These are phyloP conservation scores for Fusarium albosuccineum DNA, from an alignment of 2,329 filamentous ascomycete genomes.

Conservation along the genomic window DNA sequence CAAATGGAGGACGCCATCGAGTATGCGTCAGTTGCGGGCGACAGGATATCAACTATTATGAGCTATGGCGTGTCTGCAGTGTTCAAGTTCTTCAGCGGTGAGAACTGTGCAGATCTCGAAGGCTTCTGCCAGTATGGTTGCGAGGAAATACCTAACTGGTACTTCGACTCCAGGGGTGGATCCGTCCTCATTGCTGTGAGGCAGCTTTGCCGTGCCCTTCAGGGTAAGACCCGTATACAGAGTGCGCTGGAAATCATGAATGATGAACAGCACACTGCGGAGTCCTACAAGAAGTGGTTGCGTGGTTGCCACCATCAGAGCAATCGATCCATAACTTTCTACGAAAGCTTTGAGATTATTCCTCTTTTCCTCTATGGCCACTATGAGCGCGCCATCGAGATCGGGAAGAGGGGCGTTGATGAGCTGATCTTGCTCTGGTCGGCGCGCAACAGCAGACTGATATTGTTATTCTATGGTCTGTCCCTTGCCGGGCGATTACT, in stretches of 20 bases:
- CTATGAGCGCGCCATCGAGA: constrained; percentile 69
- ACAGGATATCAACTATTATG: constrained; percentile 78
- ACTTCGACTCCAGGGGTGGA: constrained; percentile 77
- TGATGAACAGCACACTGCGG: constrained; percentile 74
- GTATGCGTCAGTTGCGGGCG: constrained; percentile 74
- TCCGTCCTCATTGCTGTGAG: constrained; percentile 74
- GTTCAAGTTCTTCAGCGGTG: constrained; percentile 76
- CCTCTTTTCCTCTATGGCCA: constrained; percentile 74
- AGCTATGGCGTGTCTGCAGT: constrained; percentile 77
- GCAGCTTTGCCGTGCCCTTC: constrained; percentile 76
- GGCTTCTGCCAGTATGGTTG: constrained; percentile 78
- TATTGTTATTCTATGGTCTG: constrained; percentile 72
- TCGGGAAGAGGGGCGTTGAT: constrained; percentile 65
- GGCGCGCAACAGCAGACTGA: constrained; percentile 67
- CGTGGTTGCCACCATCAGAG: constrained; percentile 66
- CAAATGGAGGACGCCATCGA: constrained; percentile 76
- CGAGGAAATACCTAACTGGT: constrained; percentile 80
- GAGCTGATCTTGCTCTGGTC: constrained; percentile 68
- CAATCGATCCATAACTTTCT: constrained; percentile 74
- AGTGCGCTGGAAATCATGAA: constrained; percentile 70
- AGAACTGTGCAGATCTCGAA: constrained; percentile 78
- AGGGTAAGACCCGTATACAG: constrained; percentile 75
- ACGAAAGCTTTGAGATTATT: constrained; percentile 75
- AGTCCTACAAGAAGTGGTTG: constrained; percentile 71
- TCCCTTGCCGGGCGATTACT: constrained; percentile 66